phyloP scores from a whole-genome alignment of 495 filamentous ascomycete genomes.

The Penicillium subrubescens region DNA sequence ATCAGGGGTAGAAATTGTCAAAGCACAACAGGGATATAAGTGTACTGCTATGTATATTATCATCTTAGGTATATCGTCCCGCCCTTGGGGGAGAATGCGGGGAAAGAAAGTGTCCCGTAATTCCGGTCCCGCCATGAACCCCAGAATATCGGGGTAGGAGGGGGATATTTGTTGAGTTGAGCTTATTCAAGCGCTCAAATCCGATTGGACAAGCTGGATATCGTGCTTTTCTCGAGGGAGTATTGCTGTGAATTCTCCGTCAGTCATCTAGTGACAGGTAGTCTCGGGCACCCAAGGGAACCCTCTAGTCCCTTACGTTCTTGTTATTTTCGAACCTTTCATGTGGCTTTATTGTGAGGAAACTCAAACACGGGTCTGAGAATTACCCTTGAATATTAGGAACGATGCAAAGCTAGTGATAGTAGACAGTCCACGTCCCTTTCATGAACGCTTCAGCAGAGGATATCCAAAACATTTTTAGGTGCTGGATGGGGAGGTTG shows the following conservation, averaged over 20 bases:
- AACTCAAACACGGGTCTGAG: too few species aligned
- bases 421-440: too few species aligned
- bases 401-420: too few species aligned
- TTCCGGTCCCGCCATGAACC: background rate
- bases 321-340: too few species aligned
- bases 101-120: background rate
- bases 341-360: too few species aligned
- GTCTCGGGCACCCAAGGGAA: too few species aligned
- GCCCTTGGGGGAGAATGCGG: background rate
- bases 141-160: background rate
- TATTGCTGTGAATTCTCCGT: background rate
- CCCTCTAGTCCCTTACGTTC: too few species aligned
- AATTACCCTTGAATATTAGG: too few species aligned
- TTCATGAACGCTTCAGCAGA: too few species aligned
- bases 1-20: background rate
- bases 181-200: background rate
- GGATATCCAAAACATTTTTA: background rate
- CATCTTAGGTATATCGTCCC: background rate
- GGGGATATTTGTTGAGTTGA: background rate
- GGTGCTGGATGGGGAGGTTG: background rate
- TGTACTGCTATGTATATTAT: background rate
- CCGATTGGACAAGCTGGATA: background rate
- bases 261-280: too few species aligned
- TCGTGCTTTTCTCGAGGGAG: background rate
- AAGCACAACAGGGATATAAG: background rate